Evolutionary conservation across 805 yeast species (phyloP), one percentile per base, ranked within the genome.

Genomic region (Cyberlindnera euphorbiae): DNA sequence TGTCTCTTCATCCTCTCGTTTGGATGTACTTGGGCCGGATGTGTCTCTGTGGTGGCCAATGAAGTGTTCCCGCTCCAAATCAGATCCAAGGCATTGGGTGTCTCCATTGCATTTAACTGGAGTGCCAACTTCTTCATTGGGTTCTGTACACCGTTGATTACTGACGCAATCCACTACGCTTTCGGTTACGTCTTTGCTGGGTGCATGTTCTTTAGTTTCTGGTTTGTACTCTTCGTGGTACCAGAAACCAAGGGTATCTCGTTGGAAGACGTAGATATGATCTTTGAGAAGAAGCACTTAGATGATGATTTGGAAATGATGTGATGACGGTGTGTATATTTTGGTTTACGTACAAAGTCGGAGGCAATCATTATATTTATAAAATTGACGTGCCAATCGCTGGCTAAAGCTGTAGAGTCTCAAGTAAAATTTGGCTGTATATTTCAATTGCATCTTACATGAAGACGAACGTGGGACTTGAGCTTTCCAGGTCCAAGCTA

Each of bases 211-310:
- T 60, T 46, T 23, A 49, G 58, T 16, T 45, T 77, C 56, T 67
- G 59, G 36, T 68, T 69, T 49, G 54, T 69, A 16, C 66, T 71
- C 6, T 66, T 84, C 66, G 70, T 73, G 45, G 77, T 85, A 38
- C 77, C 77, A 46, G 95, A 85, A 63, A 85, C 95, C 32, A 82
- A 79, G 65, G 93, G 93, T 34, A 69, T 84, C 50, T 71, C 83
- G 25, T 70, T 85, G 56, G 94, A 84, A 63, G 86, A 84, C 58
- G 84, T 84, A 42, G 87, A 83, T 54, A 74, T 67, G 47, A 62
- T 78, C 64, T 70, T 64, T 50, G 61, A 69, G 12, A 46, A 60
- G 56, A 34, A 26, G 17, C 33, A 28, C 8, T 26, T 18, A 14
- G 24, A 28, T 19, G 40, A 36, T 5, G 31, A 26, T n/a, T n/a